Evolutionary conservation across 2,329 filamentous ascomycete genomes (phyloP).

Genomic region (Claviceps lovelessii): DNA sequence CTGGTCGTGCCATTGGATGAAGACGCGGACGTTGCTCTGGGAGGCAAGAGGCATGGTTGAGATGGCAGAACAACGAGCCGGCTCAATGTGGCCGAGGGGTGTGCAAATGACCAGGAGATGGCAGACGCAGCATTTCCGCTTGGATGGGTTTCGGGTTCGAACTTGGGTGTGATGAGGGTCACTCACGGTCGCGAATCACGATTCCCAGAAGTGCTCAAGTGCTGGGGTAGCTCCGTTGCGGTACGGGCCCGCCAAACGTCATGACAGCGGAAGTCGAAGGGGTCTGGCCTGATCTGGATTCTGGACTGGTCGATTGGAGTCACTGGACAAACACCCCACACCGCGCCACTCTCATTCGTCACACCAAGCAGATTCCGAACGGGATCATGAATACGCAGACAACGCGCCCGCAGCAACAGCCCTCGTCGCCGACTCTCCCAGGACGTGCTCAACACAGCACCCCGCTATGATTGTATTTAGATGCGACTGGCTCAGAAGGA

Average conservation of each 20-base stretch:
- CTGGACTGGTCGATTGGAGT: neutral
- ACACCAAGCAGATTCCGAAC: too few species aligned
- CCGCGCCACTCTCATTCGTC: neutral
- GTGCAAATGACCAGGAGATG: constrained; percentile 12
- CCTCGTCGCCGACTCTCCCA: too few species aligned
- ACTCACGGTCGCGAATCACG: neutral
- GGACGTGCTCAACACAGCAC: neutral
- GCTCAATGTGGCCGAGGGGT: constrained; percentile 19
- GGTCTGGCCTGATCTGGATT: neutral
- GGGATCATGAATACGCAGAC: too few species aligned
- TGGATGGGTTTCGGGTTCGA: constrained; percentile 5
- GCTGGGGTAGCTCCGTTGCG: neutral
- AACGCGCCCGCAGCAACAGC: too few species aligned
- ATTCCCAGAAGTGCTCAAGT: neutral
- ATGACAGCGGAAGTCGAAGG: neutral
- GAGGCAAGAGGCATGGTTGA: constrained; percentile 34
- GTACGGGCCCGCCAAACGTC: neutral
- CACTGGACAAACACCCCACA: neutral
- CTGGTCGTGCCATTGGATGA: constrained; percentile 86
- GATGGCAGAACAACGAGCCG: constrained; percentile 5
- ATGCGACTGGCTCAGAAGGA: neutral
- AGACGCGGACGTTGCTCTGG: constrained; percentile 72
- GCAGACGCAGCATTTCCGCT: constrained; percentile 19
- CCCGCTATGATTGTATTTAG: neutral
- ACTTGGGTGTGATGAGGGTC: neutral